These are phyloP conservation scores for Apophysomyces ossiformis DNA, from an alignment of 371 early-diverging fungal species.

Conservation along the genomic window DNA sequence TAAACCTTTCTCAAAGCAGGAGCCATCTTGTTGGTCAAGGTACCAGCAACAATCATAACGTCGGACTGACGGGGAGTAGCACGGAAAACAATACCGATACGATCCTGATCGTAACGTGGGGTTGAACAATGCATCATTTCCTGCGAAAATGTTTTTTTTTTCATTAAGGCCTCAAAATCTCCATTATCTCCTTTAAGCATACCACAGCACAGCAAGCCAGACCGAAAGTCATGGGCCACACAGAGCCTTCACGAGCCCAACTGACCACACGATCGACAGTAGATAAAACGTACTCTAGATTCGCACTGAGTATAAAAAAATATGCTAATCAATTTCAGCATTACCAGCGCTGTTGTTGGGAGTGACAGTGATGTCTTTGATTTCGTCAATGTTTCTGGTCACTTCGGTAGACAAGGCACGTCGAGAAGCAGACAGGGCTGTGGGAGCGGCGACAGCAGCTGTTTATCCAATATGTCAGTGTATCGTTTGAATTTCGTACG, in stretches of 20 bases:
- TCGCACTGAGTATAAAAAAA: not conserved
- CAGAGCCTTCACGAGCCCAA: slow-evolving; percentile 93
- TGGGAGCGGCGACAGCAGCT: slow-evolving; percentile 33
- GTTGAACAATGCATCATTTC: slow-evolving; percentile 99
- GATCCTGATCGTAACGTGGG: slow-evolving; percentile 97
- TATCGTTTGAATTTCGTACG: slow-evolving; percentile 7
- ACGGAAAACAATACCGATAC: slow-evolving; percentile 97
- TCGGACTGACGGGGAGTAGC: slow-evolving; percentile 98
- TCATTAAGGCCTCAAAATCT: not conserved
- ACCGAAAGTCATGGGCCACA: slow-evolving; percentile 99
- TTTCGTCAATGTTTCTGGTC: slow-evolving; percentile 52
- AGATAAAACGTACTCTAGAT: slow-evolving; percentile 75
- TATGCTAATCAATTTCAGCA: not conserved
- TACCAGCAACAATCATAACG: slow-evolving; percentile 99
- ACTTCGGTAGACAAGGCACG: slow-evolving; percentile 53
- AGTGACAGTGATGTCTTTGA: slow-evolving; percentile 50
- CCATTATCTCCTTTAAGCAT: slow-evolving; percentile 40
- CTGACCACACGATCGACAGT: slow-evolving; percentile 92
- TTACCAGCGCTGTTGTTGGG: slow-evolving; percentile 58
- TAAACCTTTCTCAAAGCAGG: slow-evolving; percentile 96
- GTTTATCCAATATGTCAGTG: slow-evolving; percentile 8
- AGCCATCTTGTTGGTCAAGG: slow-evolving; percentile 98
- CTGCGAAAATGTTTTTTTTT: slow-evolving; percentile 27
- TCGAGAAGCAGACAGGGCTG: slow-evolving; percentile 31
- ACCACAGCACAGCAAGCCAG: slow-evolving; percentile 96